phyloP scores from a whole-genome alignment of 106 monocot genomes.

The Dactylorhiza incarnata region DNA sequence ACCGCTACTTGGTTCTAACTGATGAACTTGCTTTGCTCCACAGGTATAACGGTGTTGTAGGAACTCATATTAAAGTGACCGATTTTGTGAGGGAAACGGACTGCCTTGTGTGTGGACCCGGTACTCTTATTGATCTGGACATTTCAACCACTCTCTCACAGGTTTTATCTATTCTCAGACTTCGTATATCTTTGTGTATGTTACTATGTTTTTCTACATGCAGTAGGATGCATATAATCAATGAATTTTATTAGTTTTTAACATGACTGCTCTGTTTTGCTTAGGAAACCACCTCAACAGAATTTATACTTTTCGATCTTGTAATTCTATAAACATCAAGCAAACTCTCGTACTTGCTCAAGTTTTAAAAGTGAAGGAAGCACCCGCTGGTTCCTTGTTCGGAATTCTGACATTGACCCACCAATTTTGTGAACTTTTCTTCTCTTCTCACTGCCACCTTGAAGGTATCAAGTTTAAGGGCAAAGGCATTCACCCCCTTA shows the following conservation, averaged over 20 bases:
- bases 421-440: neutral
- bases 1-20: neutral
- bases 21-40: neutral
- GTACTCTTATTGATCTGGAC: conserved; percentile 79
- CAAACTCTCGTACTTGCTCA: neutral
- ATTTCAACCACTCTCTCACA: conserved; percentile 60
- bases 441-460: neutral
- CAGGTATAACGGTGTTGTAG: conserved; percentile 86
- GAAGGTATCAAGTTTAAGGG: neutral
- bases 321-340: neutral
- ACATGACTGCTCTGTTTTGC: neutral
- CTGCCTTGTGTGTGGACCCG: conserved; percentile 91
- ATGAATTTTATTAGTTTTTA: neutral
- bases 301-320: neutral
- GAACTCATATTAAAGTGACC: conserved; percentile 83
- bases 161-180: conserved; percentile 26
- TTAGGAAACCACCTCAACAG: neutral
- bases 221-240: neutral
- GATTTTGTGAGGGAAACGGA: conserved; percentile 79
- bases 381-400: neutral
- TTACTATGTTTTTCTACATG: neutral
- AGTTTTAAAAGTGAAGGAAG: neutral
- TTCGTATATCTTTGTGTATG: neutral
- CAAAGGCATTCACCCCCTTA: neutral
- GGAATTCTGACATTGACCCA: neutral